Evolutionary conservation across 148 eudicot species (phyloP).

Genomic region (Silene latifolia): DNA sequence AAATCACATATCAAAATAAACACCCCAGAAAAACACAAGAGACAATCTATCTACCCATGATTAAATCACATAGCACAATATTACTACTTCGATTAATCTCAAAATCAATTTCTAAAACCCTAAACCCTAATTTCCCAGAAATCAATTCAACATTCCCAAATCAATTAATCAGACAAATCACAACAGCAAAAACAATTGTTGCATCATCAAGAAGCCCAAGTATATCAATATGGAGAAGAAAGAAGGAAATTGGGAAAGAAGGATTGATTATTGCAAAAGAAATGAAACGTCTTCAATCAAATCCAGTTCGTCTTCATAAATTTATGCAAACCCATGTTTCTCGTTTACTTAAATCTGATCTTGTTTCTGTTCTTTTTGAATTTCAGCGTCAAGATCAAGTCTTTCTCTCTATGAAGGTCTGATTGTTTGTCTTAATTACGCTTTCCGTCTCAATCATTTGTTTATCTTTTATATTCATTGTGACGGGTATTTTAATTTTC

Average conservation of each 20-base stretch:
- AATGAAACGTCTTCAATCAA: constrained; percentile 69
- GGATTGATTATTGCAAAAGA: constrained; percentile 84
- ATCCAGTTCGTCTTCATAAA: constrained; percentile 60
- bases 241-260: constrained; percentile 90
- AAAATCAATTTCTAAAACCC: constrained; percentile 22
- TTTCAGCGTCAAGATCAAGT: constrained; percentile 85
- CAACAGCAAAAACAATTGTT: not conserved
- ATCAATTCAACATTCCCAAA: not conserved
- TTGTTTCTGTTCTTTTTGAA: constrained; percentile 87
- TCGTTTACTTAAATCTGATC: constrained; percentile 75
- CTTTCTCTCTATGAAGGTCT: constrained; percentile 74
- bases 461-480: too few species aligned
- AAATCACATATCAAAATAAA: too few species aligned
- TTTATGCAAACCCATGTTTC: constrained; percentile 25
- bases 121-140: constrained; percentile 19
- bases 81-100: constrained; percentile 15
- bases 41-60: constrained; percentile 13
- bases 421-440: not conserved
- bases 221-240: constrained; percentile 92
- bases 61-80: not conserved
- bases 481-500: not conserved
- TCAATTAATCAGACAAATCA: constrained; percentile 4
- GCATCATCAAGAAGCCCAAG: constrained; percentile 22
- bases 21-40: not conserved
- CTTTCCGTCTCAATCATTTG: too few species aligned